A percentile compares a stretch with the other conserved stretches of the same genome.
Conservation (phyloP, 2,329 filamentous ascomycete species). For the Beauveria sp. region DNA sequence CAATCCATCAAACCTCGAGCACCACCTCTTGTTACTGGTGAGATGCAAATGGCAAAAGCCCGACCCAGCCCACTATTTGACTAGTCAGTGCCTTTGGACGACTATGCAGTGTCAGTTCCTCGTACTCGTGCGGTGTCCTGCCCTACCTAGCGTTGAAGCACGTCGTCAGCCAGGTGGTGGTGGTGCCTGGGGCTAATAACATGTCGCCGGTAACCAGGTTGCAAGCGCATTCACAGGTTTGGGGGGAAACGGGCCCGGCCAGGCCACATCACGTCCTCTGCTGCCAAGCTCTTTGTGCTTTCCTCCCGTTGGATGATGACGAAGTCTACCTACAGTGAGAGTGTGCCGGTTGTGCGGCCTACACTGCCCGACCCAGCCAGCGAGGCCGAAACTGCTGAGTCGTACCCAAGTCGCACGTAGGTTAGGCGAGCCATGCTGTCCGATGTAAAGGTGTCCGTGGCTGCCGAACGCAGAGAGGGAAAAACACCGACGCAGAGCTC, state of each 20-base stretch:
- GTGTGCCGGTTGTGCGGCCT: not conserved
- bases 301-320: not conserved
- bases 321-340: not conserved
- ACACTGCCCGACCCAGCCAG: not conserved
- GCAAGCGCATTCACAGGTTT: not conserved
- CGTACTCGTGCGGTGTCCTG: not conserved
- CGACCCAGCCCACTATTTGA: not conserved
- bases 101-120: not conserved
- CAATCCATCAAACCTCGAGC: not conserved
- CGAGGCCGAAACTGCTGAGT: not conserved
- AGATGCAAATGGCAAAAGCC: not conserved
- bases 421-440: not conserved
- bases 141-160: not conserved
- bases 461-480: not conserved
- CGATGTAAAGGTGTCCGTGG: conserved; percentile 1
- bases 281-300: not conserved
- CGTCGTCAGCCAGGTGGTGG: not conserved
- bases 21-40: not conserved
- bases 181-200: conserved; percentile 5
- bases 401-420: not conserved
- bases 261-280: not conserved
- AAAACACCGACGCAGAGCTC: not conserved
- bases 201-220: not conserved
- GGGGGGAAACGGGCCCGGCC: not conserved
- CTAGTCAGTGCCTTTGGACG: conserved; percentile 9